A percentile compares a stretch with the other conserved stretches of the same genome.
These are phyloP conservation scores for Pugionium cornutum DNA, from an alignment of 345 rosid species.

Conservation along the genomic window DNA sequence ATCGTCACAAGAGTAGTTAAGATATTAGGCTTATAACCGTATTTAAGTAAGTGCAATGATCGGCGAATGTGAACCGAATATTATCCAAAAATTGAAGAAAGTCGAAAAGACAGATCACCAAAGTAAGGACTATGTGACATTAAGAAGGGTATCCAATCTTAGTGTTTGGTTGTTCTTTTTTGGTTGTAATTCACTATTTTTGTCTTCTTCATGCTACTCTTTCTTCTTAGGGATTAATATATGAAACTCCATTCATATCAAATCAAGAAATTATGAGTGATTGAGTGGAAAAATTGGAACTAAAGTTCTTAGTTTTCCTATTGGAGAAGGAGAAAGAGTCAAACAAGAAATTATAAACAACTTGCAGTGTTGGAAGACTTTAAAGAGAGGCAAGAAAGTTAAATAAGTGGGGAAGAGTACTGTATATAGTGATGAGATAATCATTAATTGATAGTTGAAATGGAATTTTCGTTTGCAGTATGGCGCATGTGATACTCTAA, in stretches of 20 bases:
- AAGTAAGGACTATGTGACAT: constrained; percentile 36
- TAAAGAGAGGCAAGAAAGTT: constrained; percentile 30
- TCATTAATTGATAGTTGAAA: constrained; percentile 26
- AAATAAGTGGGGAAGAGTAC: constrained; percentile 41
- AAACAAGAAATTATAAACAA: constrained; percentile 26
- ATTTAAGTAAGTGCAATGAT: not conserved
- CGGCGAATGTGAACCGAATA: not conserved
- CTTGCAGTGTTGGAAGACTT: constrained; percentile 24
- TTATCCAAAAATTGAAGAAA: constrained; percentile 16
- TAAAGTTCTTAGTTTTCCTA: constrained; percentile 22
- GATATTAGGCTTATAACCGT: no score
- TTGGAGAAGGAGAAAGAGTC: constrained; percentile 30
- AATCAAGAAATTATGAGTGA: constrained; percentile 23
- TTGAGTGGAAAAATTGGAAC: constrained; percentile 13
- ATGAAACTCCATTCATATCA: constrained; percentile 29
- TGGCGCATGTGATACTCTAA: not conserved
- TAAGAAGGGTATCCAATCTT: constrained; percentile 31
- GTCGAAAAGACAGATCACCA: constrained; percentile 32
- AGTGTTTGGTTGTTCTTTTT: constrained; percentile 31
- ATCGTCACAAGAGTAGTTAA: no score
- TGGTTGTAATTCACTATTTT: constrained; percentile 18
- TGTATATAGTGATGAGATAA: constrained; percentile 29
- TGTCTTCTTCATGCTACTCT: constrained; percentile 13
- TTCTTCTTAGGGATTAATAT: constrained; percentile 23
- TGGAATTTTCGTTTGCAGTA: constrained; percentile 35